phyloP scores from a whole-genome alignment of 2,329 filamentous ascomycete species.

The Dendryphion nanum region DNA sequence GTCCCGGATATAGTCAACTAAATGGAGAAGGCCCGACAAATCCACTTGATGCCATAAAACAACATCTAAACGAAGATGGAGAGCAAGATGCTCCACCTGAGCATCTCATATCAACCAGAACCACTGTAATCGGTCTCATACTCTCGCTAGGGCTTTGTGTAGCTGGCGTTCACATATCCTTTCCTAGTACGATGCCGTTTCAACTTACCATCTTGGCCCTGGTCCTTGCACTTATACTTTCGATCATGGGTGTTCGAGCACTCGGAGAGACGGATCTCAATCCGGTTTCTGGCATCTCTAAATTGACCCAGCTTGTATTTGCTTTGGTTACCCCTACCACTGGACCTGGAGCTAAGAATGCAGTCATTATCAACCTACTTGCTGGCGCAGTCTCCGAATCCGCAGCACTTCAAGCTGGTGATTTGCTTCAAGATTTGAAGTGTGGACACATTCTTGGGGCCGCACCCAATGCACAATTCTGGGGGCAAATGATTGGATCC shows the following conservation, averaged over 20 bases:
- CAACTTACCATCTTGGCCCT: constrained; percentile 83
- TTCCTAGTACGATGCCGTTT: constrained; percentile 77
- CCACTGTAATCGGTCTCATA: constrained; percentile 72
- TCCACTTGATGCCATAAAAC: constrained; percentile 30
- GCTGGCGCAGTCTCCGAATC: constrained; percentile 85
- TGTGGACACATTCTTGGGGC: constrained; percentile 92
- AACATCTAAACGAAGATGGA: constrained; percentile 20
- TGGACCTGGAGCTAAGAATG: constrained; percentile 62
- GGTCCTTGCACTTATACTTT: constrained; percentile 67
- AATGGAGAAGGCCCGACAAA: constrained; percentile 16
- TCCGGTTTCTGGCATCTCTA: constrained; percentile 93
- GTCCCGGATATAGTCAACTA: constrained; percentile 41
- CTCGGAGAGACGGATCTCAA: constrained; percentile 87
- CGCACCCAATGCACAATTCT: constrained; percentile 92
- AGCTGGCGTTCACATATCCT: constrained; percentile 75
- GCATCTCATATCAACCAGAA: constrained; percentile 72
- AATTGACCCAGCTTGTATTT: constrained; percentile 93
- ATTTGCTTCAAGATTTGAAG: constrained; percentile 96
- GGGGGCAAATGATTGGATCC: constrained; percentile 89
- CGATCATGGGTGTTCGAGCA: constrained; percentile 64
- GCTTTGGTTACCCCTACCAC: constrained; percentile 74
- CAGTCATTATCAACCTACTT: constrained; percentile 91
- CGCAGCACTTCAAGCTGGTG: constrained; percentile 88
- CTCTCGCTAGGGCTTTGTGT: constrained; percentile 79
- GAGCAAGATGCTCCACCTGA: constrained; percentile 79